Conservation (phyloP, 371 early-diverging fungal genomes). For the Parasitella parasitica region DNA sequence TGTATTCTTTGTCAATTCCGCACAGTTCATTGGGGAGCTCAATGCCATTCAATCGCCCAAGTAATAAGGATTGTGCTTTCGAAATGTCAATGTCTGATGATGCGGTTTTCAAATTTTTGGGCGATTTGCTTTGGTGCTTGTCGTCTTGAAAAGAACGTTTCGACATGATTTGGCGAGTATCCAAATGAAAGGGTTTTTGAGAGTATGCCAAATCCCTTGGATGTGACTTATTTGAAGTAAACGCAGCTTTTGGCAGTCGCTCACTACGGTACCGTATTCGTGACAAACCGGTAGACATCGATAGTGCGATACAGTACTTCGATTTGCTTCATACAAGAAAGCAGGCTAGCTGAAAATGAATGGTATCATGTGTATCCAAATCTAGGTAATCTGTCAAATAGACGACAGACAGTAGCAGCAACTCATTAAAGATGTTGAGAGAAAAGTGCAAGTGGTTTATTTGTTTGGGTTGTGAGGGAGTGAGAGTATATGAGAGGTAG, state of each 20-base stretch:
- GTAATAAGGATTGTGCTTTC: constrained; percentile 1
- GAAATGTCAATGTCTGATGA: not conserved
- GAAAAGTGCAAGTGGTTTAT: not conserved
- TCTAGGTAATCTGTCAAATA: no score
- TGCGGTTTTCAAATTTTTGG: not conserved
- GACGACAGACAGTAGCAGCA: no score
- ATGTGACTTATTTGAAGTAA: not conserved
- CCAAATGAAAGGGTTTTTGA: not conserved
- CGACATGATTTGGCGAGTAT: not conserved
- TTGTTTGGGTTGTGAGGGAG: not conserved
- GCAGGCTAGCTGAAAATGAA: no score
- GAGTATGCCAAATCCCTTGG: not conserved
- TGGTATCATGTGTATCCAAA: no score
- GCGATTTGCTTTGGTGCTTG: not conserved
- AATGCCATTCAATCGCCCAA: constrained; percentile 14
- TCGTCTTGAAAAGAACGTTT: not conserved
- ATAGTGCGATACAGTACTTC: no score
- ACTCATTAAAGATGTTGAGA: no score
- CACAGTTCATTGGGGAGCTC: constrained; percentile 35
- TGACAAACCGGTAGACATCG: no score
- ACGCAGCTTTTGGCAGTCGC: not conserved
- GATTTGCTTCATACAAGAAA: no score
- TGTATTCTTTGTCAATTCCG: constrained; percentile 63
- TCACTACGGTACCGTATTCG: no score
- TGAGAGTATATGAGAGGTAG: not conserved